A percentile compares a stretch with the other conserved stretches of the same genome.
These are phyloP conservation scores for Schrenkiella parvula DNA, from an alignment of 345 rosid genomes.

Conservation along the genomic window DNA sequence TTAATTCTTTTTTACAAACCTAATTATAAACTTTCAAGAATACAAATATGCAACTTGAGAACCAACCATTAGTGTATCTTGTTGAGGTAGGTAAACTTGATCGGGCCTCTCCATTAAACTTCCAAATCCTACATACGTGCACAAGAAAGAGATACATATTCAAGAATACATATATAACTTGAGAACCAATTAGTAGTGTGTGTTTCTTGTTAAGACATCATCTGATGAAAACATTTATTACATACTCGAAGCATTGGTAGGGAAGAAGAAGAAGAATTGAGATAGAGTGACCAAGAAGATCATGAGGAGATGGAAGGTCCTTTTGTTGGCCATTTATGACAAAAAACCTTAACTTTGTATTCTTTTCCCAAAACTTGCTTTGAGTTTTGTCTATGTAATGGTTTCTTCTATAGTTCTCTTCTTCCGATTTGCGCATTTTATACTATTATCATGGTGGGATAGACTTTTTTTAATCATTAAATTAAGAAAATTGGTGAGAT, in stretches of 20 bases:
- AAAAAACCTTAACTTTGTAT: not conserved
- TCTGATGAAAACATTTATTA: not conserved
- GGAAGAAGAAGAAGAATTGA: conserved; percentile 25
- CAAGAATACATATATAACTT: not conserved
- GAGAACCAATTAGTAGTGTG: not conserved
- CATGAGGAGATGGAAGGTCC: conserved; percentile 33
- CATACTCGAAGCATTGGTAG: conserved; percentile 23
- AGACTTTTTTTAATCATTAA: not conserved
- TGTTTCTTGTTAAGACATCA: not conserved
- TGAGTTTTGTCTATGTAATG: conserved; percentile 7
- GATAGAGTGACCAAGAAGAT: conserved; percentile 36
- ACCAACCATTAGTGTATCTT: conserved; percentile 19
- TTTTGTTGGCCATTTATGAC: conserved; percentile 41
- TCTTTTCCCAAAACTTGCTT: not conserved
- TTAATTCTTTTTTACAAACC: not conserved
- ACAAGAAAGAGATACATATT: not conserved
- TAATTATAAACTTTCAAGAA: not conserved
- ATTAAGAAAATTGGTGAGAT: not conserved
- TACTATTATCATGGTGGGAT: not conserved
- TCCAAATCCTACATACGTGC: conserved; percentile 37
- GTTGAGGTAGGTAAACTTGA: not conserved
- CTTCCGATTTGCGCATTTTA: not conserved
- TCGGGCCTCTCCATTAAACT: conserved; percentile 31
- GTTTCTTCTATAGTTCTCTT: conserved; percentile 12
- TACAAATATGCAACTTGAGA: not conserved